phyloP scores from a whole-genome alignment of 306 rosid species.

The Adenanthera pavonina region DNA sequence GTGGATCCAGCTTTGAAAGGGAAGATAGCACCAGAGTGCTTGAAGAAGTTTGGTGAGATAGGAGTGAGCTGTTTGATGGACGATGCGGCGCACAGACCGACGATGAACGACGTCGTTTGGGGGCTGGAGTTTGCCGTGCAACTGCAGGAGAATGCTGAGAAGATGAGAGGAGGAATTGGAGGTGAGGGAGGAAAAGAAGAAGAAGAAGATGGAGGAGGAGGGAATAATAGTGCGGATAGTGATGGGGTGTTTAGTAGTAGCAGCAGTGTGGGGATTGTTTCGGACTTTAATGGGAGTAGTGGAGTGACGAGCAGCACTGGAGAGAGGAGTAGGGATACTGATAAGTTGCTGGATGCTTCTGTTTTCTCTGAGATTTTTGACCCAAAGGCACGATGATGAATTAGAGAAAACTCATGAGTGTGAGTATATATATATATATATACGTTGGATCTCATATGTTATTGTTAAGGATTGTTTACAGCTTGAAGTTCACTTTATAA shows the following conservation, averaged over 20 bases:
- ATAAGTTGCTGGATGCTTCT: not conserved
- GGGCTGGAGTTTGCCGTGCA: slow-evolving; percentile 62
- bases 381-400: not conserved
- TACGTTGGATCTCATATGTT: not conserved
- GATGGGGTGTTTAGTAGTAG: not conserved
- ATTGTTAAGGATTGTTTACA: not conserved
- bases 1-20: slow-evolving; percentile 56
- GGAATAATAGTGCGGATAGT: not conserved
- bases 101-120: slow-evolving; percentile 73
- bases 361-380: slow-evolving; percentile 22
- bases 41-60: slow-evolving; percentile 50
- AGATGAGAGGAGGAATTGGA: not conserved
- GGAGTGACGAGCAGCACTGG: not conserved
- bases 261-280: not conserved
- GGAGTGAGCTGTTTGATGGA: slow-evolving; percentile 58
- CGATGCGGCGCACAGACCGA: slow-evolving; percentile 52
- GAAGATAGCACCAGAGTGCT: slow-evolving; percentile 34
- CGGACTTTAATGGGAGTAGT: not conserved
- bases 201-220: not conserved
- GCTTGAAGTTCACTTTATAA: not conserved
- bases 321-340: not conserved
- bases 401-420: not conserved
- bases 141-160: slow-evolving; percentile 60
- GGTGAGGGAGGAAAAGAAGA: not conserved
- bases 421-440: too few relatives aligned